A percentile compares a stretch with the other conserved stretches of the same genome.
Conservation (phyloP, 2,329 filamentous ascomycete genomes). For the Penicillium paneum region DNA sequence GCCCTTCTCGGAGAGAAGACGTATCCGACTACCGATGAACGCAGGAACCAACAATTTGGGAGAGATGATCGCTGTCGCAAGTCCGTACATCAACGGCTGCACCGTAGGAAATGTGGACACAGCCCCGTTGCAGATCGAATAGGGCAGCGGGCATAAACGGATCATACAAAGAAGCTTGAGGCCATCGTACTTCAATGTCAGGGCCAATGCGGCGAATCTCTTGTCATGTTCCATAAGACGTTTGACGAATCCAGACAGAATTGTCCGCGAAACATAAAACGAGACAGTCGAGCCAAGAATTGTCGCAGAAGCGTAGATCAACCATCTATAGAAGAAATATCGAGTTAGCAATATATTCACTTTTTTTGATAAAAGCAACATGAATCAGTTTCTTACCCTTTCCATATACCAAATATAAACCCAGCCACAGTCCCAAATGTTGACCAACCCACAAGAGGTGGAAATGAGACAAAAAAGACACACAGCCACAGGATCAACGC, state of each 20-base stretch:
- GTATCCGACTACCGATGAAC: slow-evolving; percentile 84
- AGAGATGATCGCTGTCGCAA: slow-evolving; percentile 76
- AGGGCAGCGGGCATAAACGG: slow-evolving; percentile 86
- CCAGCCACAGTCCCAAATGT: slow-evolving; percentile 68
- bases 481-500: slow-evolving; percentile 72
- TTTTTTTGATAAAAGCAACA: not conserved
- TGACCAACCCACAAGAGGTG: slow-evolving; percentile 83
- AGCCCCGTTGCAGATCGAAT: slow-evolving; percentile 89
- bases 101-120: slow-evolving; percentile 92
- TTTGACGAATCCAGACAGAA: slow-evolving; percentile 76
- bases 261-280: slow-evolving; percentile 75
- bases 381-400: slow-evolving; percentile 54
- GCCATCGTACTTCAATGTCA: slow-evolving; percentile 87
- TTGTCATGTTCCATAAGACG: slow-evolving; percentile 76
- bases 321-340: slow-evolving; percentile 60
- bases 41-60: slow-evolving; percentile 90
- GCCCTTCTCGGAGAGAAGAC: slow-evolving; percentile 75
- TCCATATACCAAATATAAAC: slow-evolving; percentile 69
- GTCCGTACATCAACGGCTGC: slow-evolving; percentile 67
- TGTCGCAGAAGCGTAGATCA: slow-evolving; percentile 75
- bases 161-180: slow-evolving; percentile 87
- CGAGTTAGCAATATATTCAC: slow-evolving; percentile 9
- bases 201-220: slow-evolving; percentile 80
- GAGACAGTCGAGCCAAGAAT: slow-evolving; percentile 73
- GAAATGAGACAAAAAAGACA: slow-evolving; percentile 75